Evolutionary conservation across 148 eudicot genomes (phyloP).

Genomic region (Camellia japonica): DNA sequence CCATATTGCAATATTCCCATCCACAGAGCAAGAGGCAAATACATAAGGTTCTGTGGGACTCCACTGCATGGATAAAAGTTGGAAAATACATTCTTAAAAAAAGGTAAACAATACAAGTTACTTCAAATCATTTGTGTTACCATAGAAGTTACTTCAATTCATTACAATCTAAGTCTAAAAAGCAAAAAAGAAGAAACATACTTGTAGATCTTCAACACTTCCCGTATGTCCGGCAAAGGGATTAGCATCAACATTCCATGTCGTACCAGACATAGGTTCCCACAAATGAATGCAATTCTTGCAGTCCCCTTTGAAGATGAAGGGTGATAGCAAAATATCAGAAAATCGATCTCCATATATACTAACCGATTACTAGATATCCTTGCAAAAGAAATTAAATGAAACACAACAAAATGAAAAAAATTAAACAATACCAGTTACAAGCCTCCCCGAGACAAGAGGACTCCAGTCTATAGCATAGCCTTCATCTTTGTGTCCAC

Average conservation of each 20-base stretch:
- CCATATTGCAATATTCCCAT: slow-evolving; percentile 84
- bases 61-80: slow-evolving; percentile 59
- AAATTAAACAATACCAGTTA: slow-evolving; percentile 51
- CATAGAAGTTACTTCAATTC: not conserved
- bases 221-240: slow-evolving; percentile 89
- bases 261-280: slow-evolving; percentile 79
- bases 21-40: slow-evolving; percentile 96
- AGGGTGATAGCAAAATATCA: not conserved
- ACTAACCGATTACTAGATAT: not conserved
- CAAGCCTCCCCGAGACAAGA: slow-evolving; percentile 77
- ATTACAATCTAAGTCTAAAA: not conserved
- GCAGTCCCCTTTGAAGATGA: slow-evolving; percentile 67
- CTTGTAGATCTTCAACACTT: slow-evolving; percentile 96
- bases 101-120: not conserved
- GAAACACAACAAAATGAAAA: not conserved
- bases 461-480: slow-evolving; percentile 97
- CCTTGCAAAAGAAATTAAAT: slow-evolving; percentile 5
- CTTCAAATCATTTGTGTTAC: not conserved
- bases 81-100: not conserved
- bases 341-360: not conserved
- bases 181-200: slow-evolving; percentile 17
- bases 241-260: slow-evolving; percentile 67
- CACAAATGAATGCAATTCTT: slow-evolving; percentile 69
- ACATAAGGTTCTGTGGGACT: slow-evolving; percentile 79
- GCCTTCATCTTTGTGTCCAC: slow-evolving; percentile 90